A percentile compares a stretch with the other conserved stretches of the same genome.
phyloP scores from a whole-genome alignment of 805 yeast species.

The Aciculoconidium aculeatum region DNA sequence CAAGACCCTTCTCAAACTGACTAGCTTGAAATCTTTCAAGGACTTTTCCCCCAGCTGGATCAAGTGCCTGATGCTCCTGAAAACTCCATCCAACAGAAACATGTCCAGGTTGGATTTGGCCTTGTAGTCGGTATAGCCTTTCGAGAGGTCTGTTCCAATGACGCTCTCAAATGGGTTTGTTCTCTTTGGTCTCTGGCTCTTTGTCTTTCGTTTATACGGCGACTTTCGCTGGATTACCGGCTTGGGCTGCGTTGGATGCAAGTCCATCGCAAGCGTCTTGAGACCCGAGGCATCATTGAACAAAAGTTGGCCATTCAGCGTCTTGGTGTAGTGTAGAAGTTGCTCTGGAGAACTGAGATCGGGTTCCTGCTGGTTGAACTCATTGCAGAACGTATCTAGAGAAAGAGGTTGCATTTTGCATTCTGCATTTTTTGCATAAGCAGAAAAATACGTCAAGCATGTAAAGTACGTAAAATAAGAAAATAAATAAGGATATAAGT shows the following conservation, averaged over 20 bases:
- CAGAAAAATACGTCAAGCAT: background rate
- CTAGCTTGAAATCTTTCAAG: conserved; percentile 7
- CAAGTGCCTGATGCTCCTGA: conserved; percentile 9
- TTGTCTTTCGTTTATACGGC: conserved; percentile 5
- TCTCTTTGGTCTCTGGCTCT: conserved; percentile 3
- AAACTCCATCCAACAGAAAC: conserved; percentile 13
- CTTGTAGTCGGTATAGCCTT: conserved; percentile 11
- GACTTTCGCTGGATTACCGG: conserved; percentile 1
- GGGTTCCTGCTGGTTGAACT: too few relatives aligned
- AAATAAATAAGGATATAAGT: background rate
- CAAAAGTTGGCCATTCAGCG: conserved; percentile 1
- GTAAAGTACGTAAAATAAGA: background rate
- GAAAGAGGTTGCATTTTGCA: background rate
- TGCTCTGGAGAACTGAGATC: conserved; percentile 2
- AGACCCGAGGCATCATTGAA: conserved; percentile 7
- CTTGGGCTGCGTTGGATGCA: background rate
- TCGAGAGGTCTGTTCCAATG: conserved; percentile 15
- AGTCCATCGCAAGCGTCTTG: conserved; percentile 1
- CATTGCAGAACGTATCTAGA: too few relatives aligned
- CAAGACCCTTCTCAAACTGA: conserved; percentile 16
- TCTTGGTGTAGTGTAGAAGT: conserved; percentile 4
- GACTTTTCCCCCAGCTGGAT: conserved; percentile 4
- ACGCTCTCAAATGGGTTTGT: conserved; percentile 7
- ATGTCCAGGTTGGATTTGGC: conserved; percentile 9
- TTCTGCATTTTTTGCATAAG: background rate